A percentile compares a stretch with the other conserved stretches of the same genome.
Conservation (phyloP, 164 flowering plant genomes). For the Hamamelis virginiana region DNA sequence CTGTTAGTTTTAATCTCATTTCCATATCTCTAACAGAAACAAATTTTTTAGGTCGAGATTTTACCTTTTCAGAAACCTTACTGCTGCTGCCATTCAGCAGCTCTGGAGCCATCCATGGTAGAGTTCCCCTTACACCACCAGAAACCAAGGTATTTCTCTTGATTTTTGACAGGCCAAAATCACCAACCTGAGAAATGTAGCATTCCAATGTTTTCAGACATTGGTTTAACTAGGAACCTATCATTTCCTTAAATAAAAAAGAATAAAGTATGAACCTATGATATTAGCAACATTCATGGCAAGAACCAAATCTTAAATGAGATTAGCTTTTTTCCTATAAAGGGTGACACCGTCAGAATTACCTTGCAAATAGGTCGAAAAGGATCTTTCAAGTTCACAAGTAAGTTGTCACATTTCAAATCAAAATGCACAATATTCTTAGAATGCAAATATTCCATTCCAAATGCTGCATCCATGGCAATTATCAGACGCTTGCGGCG, state of each 20-base stretch:
- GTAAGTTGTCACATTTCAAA: constrained; percentile 91
- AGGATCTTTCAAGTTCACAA: constrained; percentile 90
- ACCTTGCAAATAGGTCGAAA: constrained; percentile 91
- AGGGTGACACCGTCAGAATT: constrained; percentile 4
- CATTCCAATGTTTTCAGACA: not conserved
- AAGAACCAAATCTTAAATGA: not conserved
- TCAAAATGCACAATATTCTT: constrained; percentile 96
- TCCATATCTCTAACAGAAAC: too few relatives aligned
- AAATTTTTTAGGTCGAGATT: constrained; percentile 2
- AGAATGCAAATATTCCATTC: constrained; percentile 96
- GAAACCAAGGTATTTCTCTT: constrained; percentile 96
- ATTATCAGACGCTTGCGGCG: constrained; percentile 80
- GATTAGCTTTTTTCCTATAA: not conserved
- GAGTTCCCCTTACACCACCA: constrained; percentile 97
- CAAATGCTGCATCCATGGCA: constrained; percentile 99
- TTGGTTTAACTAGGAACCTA: too few relatives aligned
- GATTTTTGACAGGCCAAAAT: constrained; percentile 96
- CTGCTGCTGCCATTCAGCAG: constrained; percentile 92
- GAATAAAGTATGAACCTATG: not conserved
- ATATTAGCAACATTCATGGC: not conserved
- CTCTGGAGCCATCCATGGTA: constrained; percentile 99
- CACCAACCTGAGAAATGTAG: constrained; percentile 70
- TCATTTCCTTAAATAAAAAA: not conserved
- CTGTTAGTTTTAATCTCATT: too few relatives aligned
- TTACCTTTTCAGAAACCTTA: constrained; percentile 96